phyloP scores from a whole-genome alignment of 202 grass and related monocot genomes.

The Panicum hallii region DNA sequence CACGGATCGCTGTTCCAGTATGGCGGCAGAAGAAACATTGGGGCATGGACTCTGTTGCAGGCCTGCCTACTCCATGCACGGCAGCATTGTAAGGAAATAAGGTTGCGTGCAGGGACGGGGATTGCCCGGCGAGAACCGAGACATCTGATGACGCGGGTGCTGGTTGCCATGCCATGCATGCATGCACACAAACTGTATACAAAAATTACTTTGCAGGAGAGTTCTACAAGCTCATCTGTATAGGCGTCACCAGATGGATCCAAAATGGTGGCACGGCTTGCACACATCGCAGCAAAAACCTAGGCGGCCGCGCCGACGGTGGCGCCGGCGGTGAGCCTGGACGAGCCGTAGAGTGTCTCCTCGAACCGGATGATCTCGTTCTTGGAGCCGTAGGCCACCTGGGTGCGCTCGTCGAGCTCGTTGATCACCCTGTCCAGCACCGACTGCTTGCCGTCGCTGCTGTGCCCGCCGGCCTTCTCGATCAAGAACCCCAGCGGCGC shows the following conservation, averaged over 20 bases:
- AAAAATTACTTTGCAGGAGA: constrained; percentile 31
- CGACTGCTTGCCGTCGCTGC: constrained; percentile 88
- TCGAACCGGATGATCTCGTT: constrained; percentile 99
- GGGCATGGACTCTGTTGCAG: constrained; percentile 33
- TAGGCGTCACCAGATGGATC: constrained; percentile 29
- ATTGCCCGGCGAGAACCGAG: not conserved
- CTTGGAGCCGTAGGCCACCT: constrained; percentile 93
- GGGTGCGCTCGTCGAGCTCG: constrained; percentile 74
- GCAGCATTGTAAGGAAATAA: constrained; percentile 21
- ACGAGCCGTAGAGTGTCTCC: constrained; percentile 85
- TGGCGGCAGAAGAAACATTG: constrained; percentile 15
- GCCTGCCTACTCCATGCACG: not conserved
- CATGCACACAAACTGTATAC: constrained; percentile 1
- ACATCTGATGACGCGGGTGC: constrained; percentile 30
- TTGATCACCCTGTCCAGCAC: constrained; percentile 85
- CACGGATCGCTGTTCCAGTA: not conserved
- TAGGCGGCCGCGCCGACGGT: constrained; percentile 67
- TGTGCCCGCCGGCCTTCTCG: constrained; percentile 92
- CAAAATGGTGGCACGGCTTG: not conserved
- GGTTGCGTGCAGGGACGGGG: constrained; percentile 3
- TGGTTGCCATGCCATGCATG: not conserved
- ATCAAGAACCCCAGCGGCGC: constrained; percentile 83
- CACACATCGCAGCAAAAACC: not conserved
- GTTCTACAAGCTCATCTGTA: constrained; percentile 10
- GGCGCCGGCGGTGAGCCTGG: constrained; percentile 62